Percentiles rank a stretch among this genome's conserved stretches.
Conservation (phyloP, 768 basidiomycete genomes). For the Leccinum arenicola region DNA sequence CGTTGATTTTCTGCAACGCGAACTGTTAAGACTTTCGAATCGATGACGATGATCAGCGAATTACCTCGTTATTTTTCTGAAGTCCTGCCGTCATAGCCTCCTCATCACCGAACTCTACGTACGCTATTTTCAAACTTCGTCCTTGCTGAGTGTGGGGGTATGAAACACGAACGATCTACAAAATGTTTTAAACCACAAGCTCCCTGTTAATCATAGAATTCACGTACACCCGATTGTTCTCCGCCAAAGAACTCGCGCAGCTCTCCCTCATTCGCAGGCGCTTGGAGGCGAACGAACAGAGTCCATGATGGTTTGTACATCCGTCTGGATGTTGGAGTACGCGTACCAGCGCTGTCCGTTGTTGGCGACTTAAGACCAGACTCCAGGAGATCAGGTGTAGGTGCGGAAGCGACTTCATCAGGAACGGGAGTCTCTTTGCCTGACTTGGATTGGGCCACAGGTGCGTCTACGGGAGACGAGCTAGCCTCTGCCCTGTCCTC, state of each 20-base stretch:
- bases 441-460: slow-evolving; percentile 30
- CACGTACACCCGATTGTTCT: slow-evolving; percentile 61
- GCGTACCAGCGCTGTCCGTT: slow-evolving; percentile 57
- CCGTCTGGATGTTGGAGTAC: slow-evolving; percentile 69
- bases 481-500: slow-evolving; percentile 34
- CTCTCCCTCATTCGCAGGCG: slow-evolving; percentile 56
- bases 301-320: slow-evolving; percentile 78
- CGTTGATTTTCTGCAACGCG: slow-evolving; percentile 61
- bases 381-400: slow-evolving; percentile 27
- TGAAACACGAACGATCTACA: slow-evolving; percentile 65
- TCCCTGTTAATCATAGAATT: neutral
- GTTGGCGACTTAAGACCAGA: slow-evolving; percentile 51
- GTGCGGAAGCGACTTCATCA: slow-evolving; percentile 23
- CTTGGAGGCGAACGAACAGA: slow-evolving; percentile 70
- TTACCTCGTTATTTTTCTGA: slow-evolving; percentile 69
- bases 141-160: slow-evolving; percentile 50
- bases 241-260: slow-evolving; percentile 77
- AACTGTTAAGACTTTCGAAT: slow-evolving; percentile 7
- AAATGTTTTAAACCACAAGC: neutral
- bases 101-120: slow-evolving; percentile 89
- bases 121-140: slow-evolving; percentile 62
- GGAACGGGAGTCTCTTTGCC: slow-evolving; percentile 38
- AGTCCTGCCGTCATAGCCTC: slow-evolving; percentile 80
- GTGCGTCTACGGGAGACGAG: slow-evolving; percentile 22
- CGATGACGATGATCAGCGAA: slow-evolving; percentile 13